Percentiles rank a stretch among this genome's conserved stretches.
phyloP scores from a whole-genome alignment of 805 yeast genomes.

The Sungouiella thailandica region DNA sequence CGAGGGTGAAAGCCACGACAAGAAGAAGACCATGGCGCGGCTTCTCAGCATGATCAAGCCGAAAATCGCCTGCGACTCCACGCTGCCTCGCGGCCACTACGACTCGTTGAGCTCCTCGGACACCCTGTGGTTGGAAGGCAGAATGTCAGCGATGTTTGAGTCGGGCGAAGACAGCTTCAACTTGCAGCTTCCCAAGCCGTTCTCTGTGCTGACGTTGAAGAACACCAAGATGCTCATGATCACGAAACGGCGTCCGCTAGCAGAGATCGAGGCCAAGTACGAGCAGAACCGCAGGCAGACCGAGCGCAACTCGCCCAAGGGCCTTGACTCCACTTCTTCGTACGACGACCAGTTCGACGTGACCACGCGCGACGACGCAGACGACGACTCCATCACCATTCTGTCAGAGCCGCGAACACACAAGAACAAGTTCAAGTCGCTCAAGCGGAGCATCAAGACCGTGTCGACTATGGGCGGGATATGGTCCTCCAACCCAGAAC shows the following conservation, averaged over 20 bases:
- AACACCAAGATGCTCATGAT: constrained; percentile 32
- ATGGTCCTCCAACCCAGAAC: constrained; percentile 62
- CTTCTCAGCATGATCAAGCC: neutral
- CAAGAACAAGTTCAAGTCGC: neutral
- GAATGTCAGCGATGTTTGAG: no score
- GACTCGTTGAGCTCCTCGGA: no score
- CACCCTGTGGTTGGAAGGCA: no score
- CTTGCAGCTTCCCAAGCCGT: constrained; percentile 27
- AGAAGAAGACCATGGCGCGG: neutral
- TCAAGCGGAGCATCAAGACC: constrained; percentile 23
- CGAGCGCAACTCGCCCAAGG: neutral
- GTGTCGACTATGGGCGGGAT: constrained; percentile 26
- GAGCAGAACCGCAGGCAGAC: no score
- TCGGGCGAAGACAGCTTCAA: neutral
- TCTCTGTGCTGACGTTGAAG: constrained; percentile 28
- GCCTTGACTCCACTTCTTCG: neutral
- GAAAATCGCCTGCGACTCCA: neutral
- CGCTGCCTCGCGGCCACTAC: no score
- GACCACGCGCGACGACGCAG: neutral
- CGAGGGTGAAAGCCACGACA: neutral
- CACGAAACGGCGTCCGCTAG: constrained; percentile 19
- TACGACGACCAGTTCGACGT: neutral
- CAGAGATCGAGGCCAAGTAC: constrained; percentile 24
- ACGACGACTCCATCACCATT: neutral
- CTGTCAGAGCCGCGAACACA: neutral